Percentiles rank a stretch among this genome's conserved stretches.
Evolutionary conservation across 2,329 filamentous ascomycete genomes (phyloP).

Genomic region (Aspergillus texensis): DNA sequence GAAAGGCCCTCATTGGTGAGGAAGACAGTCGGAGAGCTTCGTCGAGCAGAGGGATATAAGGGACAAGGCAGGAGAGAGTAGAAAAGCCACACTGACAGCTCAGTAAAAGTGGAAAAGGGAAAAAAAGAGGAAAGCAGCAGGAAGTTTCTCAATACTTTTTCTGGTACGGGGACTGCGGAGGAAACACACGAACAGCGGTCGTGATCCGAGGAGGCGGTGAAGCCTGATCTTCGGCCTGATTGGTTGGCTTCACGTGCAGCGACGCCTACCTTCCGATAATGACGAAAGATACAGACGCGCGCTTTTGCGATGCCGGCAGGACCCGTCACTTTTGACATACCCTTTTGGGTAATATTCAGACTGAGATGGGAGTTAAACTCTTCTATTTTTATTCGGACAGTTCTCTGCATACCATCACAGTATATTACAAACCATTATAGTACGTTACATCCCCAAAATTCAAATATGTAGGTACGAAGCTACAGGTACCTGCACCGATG

Average conservation of each 20-base stretch:
- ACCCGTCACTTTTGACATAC: not conserved
- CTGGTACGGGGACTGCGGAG: slow-evolving; percentile 15
- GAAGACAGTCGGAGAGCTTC: slow-evolving; percentile 18
- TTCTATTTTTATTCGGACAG: too few relatives aligned
- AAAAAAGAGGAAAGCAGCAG: not conserved
- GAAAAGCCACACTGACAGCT: slow-evolving; percentile 17
- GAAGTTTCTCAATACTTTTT: slow-evolving; percentile 5
- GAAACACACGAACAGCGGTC: slow-evolving; percentile 1
- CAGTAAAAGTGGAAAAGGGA: slow-evolving; percentile 6
- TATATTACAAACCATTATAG: not conserved
- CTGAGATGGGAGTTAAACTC: too few relatives aligned
- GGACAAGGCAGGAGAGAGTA: slow-evolving; percentile 14
- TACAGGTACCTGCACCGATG: not conserved
- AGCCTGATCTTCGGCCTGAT: not conserved
- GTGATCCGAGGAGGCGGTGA: slow-evolving; percentile 8
- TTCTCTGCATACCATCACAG: not conserved
- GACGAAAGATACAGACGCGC: slow-evolving; percentile 4
- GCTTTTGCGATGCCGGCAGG: not conserved
- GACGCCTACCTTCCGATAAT: not conserved
- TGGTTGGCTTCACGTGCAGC: not conserved
- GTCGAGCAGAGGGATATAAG: slow-evolving; percentile 22
- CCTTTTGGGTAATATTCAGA: too few relatives aligned
- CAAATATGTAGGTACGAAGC: not conserved
- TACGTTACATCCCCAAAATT: not conserved
- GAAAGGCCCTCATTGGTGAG: slow-evolving; percentile 38